Conservation (phyloP, 2,329 filamentous ascomycete species). For the Scedosporium minutisporum region DNA sequence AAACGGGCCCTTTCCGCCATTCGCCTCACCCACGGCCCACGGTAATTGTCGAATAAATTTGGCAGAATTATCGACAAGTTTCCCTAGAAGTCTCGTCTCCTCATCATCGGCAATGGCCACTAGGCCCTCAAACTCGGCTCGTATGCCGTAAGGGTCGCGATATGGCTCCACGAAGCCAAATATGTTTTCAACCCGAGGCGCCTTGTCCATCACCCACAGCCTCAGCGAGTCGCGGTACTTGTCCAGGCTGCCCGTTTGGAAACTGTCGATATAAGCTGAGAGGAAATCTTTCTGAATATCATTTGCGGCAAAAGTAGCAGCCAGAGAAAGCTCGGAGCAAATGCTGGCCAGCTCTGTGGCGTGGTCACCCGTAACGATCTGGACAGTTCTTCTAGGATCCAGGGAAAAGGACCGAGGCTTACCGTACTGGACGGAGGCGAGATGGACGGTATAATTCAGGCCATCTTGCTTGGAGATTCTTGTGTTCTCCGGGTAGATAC, state of each 20-base stretch:
- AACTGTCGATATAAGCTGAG: constrained; percentile 42
- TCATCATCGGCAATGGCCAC: constrained; percentile 56
- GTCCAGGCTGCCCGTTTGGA: constrained; percentile 44
- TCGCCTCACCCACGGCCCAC: constrained; percentile 39
- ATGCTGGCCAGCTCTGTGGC: constrained; percentile 38
- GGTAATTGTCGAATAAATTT: constrained; percentile 59
- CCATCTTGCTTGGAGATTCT: constrained; percentile 24
- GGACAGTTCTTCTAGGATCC: constrained; percentile 1
- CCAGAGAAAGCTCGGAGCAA: constrained; percentile 34
- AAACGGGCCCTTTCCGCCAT: constrained; percentile 42
- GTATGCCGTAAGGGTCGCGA: constrained; percentile 47
- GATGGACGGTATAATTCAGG: constrained; percentile 36
- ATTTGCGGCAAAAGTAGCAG: constrained; percentile 40
- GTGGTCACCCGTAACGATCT: constrained; percentile 43
- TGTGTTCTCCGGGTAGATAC: constrained; percentile 48
- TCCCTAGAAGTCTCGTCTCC: constrained; percentile 48
- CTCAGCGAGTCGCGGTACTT: constrained; percentile 44
- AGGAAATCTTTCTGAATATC: constrained; percentile 42
- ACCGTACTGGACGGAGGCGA: constrained; percentile 19
- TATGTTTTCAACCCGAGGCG: constrained; percentile 46
- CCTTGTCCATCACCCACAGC: constrained; percentile 49
- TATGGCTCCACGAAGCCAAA: constrained; percentile 56
- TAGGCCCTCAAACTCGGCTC: constrained; percentile 51
- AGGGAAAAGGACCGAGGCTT: constrained; percentile 3
- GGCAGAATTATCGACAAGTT: constrained; percentile 53